Percentiles rank a stretch among this genome's conserved stretches.
Conservation (phyloP, 768 basidiomycete genomes). For the Leucocoprinus sp. region DNA sequence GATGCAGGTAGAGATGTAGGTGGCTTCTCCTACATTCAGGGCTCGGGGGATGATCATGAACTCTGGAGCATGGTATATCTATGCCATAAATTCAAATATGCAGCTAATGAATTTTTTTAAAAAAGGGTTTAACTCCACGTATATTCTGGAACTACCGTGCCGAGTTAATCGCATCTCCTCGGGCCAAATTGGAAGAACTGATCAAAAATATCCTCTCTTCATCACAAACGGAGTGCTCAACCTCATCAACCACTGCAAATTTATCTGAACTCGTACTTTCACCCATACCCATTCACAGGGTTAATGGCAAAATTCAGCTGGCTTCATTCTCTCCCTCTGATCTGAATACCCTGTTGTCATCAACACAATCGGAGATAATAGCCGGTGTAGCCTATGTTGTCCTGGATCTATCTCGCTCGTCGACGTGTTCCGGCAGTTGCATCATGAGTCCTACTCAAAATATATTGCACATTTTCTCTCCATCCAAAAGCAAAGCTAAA, state of each 20-base stretch:
- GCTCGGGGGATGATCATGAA: slow-evolving; percentile 93
- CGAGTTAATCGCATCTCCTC: slow-evolving; percentile 36
- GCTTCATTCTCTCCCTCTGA: slow-evolving; percentile 23
- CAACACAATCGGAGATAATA: slow-evolving; percentile 9
- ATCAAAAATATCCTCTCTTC: slow-evolving; percentile 26
- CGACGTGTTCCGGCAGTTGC: too few species aligned
- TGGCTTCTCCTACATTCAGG: slow-evolving; percentile 88
- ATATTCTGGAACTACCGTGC: slow-evolving; percentile 60
- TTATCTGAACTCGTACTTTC: background rate
- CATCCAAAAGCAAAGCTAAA: slow-evolving; percentile 7
- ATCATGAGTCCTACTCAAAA: background rate
- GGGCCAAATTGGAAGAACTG: slow-evolving; percentile 42
- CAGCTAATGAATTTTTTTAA: background rate
- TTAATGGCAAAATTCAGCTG: slow-evolving; percentile 35
- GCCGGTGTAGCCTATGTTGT: slow-evolving; percentile 22
- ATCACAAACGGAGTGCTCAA: background rate
- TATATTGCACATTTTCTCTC: background rate
- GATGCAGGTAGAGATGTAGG: slow-evolving; percentile 50
- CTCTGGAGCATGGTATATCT: slow-evolving; percentile 66
- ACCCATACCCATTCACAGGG: slow-evolving; percentile 25
- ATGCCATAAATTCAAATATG: background rate
- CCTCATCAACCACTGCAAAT: background rate
- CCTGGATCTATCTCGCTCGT: slow-evolving; percentile 12
- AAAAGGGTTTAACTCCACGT: slow-evolving; percentile 65
- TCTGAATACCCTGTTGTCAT: background rate